These are phyloP conservation scores for Fusarium goolgardi DNA, from an alignment of 2,329 filamentous ascomycete species.

Conservation along the genomic window DNA sequence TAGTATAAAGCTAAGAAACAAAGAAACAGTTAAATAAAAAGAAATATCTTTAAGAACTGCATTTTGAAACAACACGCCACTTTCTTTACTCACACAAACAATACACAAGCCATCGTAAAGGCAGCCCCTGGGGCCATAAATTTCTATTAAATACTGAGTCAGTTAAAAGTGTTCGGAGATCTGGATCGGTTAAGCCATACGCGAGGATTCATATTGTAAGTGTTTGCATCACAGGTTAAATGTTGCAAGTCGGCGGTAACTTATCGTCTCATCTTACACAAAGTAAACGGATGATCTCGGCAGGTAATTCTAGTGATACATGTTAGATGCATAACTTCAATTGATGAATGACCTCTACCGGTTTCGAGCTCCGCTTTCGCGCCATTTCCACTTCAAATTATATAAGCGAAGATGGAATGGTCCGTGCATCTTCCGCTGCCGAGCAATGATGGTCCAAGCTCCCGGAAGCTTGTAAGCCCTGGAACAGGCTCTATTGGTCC, in stretches of 20 bases:
- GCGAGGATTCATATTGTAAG: constrained; percentile 47
- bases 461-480: constrained; percentile 46
- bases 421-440: constrained; percentile 41
- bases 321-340: constrained; percentile 46
- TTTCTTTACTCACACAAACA: constrained; percentile 58
- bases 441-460: constrained; percentile 47
- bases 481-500: constrained; percentile 42
- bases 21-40: not conserved
- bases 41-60: constrained; percentile 1
- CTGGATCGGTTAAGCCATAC: constrained; percentile 20
- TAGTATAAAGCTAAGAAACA: not conserved
- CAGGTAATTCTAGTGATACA: not conserved
- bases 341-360: constrained; percentile 42
- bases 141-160: constrained; percentile 47
- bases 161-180: not conserved
- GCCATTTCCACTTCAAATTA: constrained; percentile 22
- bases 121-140: constrained; percentile 64
- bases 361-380: constrained; percentile 19
- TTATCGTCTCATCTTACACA: constrained; percentile 14
- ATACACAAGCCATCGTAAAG: constrained; percentile 64
- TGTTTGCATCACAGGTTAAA: not conserved
- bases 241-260: constrained; percentile 1
- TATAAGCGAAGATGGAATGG: constrained; percentile 32
- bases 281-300: constrained; percentile 21
- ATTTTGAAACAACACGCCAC: constrained; percentile 29